Evolutionary conservation across 1,284 basidiomycete species (phyloP).

Genomic region (Anthracocystis walkeri): DNA sequence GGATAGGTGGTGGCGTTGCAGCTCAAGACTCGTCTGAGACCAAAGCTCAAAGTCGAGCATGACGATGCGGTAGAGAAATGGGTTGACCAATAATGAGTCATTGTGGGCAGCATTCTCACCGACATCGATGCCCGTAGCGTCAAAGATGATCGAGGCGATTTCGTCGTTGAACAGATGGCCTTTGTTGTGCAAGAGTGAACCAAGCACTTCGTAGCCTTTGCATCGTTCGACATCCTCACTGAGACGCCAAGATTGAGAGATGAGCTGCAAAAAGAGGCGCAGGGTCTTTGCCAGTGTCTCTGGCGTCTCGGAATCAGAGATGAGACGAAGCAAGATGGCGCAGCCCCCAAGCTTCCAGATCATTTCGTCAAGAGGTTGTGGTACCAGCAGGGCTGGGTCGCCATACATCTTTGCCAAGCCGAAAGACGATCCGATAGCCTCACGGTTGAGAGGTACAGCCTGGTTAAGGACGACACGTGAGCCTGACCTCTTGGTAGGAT

Average conservation of each 20-base stretch:
- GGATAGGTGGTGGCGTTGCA: conserved; percentile 81
- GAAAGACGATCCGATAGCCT: conserved; percentile 45
- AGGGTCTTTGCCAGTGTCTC: conserved; percentile 81
- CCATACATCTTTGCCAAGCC: conserved; percentile 57
- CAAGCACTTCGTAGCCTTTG: conserved; percentile 80
- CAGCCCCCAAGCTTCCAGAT: conserved; percentile 87
- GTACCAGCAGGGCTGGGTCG: conserved; percentile 73
- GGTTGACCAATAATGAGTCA: conserved; percentile 77
- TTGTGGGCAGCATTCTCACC: conserved; percentile 71
- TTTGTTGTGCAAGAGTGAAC: conserved; percentile 80
- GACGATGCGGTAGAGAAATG: conserved; percentile 82
- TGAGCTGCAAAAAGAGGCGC: conserved; percentile 79
- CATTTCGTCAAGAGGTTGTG: conserved; percentile 78
- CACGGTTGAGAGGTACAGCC: conserved; percentile 40
- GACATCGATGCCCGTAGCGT: conserved; percentile 81
- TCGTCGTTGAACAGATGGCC: conserved; percentile 80
- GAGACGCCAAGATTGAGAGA: conserved; percentile 83
- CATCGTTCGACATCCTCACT: conserved; percentile 62
- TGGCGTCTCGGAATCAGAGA: conserved; percentile 73
- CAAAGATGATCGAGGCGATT: conserved; percentile 81
- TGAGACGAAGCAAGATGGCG: conserved; percentile 79
- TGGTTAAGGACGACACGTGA: conserved; percentile 55
- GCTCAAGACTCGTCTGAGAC: conserved; percentile 78
- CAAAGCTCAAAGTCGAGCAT: conserved; percentile 92
- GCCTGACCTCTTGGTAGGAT: conserved; percentile 31